Conservation (phyloP, 148 eudicot species). For the Rhododendron ferrugineum region DNA sequence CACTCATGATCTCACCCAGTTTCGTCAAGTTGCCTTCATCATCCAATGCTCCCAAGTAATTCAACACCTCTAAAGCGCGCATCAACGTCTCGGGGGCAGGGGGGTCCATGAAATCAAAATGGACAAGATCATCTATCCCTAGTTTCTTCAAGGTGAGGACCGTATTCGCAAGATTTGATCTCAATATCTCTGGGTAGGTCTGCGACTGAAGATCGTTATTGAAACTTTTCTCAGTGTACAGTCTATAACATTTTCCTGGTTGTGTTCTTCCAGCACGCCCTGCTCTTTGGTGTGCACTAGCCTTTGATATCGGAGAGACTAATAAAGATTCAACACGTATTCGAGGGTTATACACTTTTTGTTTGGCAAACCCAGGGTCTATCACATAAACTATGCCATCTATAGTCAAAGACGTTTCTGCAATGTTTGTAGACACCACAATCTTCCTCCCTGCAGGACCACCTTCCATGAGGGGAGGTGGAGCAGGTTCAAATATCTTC, state of each 20-base stretch:
- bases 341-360: constrained; percentile 66
- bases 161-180: constrained; percentile 86
- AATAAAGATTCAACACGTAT: constrained; percentile 69
- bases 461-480: constrained; percentile 43
- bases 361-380: constrained; percentile 73
- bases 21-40: constrained; percentile 89
- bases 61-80: constrained; percentile 82
- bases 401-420: constrained; percentile 74
- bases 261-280: constrained; percentile 87
- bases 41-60: constrained; percentile 81
- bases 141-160: constrained; percentile 80
- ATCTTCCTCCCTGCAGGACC: constrained; percentile 77
- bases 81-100: constrained; percentile 91
- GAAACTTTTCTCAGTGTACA: constrained; percentile 77
- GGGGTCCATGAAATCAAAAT: constrained; percentile 94
- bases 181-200: constrained; percentile 80
- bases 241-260: constrained; percentile 69
- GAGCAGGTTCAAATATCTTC: constrained; percentile 33
- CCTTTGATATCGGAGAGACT: constrained; percentile 77
- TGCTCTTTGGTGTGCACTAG: constrained; percentile 75
- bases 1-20: constrained; percentile 83
- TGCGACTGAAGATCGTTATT: constrained; percentile 76
- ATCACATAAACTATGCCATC: constrained; percentile 73
- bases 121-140: constrained; percentile 93
- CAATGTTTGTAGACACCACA: constrained; percentile 67